Percentiles rank a stretch among this genome's conserved stretches.
phyloP scores from a whole-genome alignment of 768 basidiomycete species.

The Chiua virens region DNA sequence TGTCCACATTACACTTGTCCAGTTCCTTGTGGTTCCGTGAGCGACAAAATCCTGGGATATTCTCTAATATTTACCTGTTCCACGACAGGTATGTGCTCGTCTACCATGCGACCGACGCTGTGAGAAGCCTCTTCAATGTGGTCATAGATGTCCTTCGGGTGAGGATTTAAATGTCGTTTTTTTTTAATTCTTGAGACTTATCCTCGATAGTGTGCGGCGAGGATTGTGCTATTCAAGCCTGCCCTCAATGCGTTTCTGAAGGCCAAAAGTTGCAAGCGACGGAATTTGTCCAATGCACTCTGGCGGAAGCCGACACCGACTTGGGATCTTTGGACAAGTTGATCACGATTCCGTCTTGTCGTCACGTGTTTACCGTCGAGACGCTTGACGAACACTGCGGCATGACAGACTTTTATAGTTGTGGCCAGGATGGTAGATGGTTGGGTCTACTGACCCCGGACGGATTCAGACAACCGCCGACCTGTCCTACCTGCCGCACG shows the following conservation, averaged over 20 bases:
- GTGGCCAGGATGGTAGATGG: slow-evolving; percentile 39
- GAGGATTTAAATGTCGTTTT: slow-evolving; percentile 9
- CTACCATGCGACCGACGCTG: slow-evolving; percentile 65
- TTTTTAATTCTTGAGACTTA: neutral
- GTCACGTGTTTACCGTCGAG: slow-evolving; percentile 69
- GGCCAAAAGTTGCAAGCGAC: slow-evolving; percentile 44
- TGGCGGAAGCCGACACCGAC: slow-evolving; percentile 48
- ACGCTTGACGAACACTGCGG: slow-evolving; percentile 62
- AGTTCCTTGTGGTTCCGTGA: slow-evolving; percentile 67
- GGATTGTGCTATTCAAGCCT: slow-evolving; percentile 53
- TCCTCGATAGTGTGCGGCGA: slow-evolving; percentile 63
- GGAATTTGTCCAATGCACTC: slow-evolving; percentile 54
- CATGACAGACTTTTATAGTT: slow-evolving; percentile 51
- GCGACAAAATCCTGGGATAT: slow-evolving; percentile 21
- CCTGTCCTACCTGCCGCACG: slow-evolving; percentile 62
- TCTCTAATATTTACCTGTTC: neutral
- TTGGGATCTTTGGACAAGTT: slow-evolving; percentile 45
- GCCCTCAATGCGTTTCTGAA: slow-evolving; percentile 47
- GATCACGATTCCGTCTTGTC: slow-evolving; percentile 61
- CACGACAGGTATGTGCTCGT: slow-evolving; percentile 55
- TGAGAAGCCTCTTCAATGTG: slow-evolving; percentile 47
- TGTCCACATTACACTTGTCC: slow-evolving; percentile 58
- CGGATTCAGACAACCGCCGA: slow-evolving; percentile 42
- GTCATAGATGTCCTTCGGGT: slow-evolving; percentile 71
- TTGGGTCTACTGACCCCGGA: slow-evolving; percentile 42